Conservation (phyloP, 106 monocot species). For the Chionographis japonica region DNA sequence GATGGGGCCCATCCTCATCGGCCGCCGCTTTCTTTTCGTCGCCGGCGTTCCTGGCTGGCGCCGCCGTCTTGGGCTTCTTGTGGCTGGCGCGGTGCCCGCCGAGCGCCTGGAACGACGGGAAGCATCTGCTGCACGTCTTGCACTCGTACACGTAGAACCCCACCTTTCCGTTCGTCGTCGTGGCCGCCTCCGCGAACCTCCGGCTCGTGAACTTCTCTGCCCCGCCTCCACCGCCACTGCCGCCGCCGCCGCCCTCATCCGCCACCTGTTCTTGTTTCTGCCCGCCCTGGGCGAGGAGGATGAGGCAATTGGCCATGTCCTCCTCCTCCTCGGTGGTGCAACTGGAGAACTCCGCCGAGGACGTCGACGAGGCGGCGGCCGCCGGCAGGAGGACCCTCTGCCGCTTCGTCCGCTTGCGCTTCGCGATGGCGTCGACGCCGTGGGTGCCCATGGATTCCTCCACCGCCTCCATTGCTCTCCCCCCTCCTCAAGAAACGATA, state of each 20-base stretch:
- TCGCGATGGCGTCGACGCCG: neutral
- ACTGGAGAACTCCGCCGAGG: constrained; percentile 1
- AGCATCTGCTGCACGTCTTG: constrained; percentile 62
- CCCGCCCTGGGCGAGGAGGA: constrained; percentile 60
- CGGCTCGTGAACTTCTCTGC: constrained; percentile 31
- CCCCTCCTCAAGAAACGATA: neutral
- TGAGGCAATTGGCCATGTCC: constrained; percentile 69
- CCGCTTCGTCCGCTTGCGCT: constrained; percentile 40
- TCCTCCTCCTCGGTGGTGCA: constrained; percentile 52
- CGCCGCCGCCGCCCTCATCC: no score
- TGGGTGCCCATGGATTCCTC: neutral
- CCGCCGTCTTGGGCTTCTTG: constrained; percentile 36
- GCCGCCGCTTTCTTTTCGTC: neutral
- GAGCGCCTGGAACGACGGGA: constrained; percentile 54
- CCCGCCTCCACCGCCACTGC: neutral
- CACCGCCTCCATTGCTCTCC: constrained; percentile 10
- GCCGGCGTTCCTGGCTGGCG: neutral
- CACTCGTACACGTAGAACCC: constrained; percentile 57
- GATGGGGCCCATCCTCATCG: neutral
- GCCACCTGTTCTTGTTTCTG: no score
- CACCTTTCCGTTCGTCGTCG: constrained; percentile 18
- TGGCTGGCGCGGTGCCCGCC: constrained; percentile 61
- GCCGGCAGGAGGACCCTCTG: neutral
- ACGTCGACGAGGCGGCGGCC: constrained; percentile 24
- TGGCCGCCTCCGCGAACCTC: constrained; percentile 19